phyloP scores from a whole-genome alignment of 2,329 filamentous ascomycete species.

The Fusarium heterosporum region DNA sequence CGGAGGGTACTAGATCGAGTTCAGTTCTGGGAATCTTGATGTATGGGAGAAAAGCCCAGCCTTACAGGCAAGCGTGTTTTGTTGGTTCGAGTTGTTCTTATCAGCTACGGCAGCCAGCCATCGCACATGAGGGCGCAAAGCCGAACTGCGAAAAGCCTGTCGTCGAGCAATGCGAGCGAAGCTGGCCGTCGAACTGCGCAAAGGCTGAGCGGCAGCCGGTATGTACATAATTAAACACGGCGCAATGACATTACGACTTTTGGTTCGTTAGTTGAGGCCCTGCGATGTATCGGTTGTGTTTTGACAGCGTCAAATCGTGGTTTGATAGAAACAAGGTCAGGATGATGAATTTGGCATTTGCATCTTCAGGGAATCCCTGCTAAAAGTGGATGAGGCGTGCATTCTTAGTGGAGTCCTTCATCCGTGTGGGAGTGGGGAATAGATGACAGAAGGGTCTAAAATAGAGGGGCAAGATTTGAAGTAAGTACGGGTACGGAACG shows the following conservation, averaged over 20 bases:
- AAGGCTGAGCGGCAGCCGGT: conserved; percentile 52
- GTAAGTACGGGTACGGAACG: not conserved
- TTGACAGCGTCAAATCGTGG: conserved; percentile 7
- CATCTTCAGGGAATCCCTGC: conserved; percentile 34
- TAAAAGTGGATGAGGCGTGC: conserved; percentile 37
- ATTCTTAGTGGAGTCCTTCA: conserved; percentile 26
- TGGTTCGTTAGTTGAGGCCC: conserved; percentile 8
- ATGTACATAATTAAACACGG: conserved; percentile 48
- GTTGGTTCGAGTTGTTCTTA: conserved; percentile 30
- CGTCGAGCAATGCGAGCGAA: conserved; percentile 65
- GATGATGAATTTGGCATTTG: conserved; percentile 39
- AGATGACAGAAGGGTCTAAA: conserved; percentile 12
- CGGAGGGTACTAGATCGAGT: conserved; percentile 57
- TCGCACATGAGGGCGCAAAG: conserved; percentile 55
- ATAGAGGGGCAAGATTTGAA: conserved; percentile 24
- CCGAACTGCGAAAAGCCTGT: conserved; percentile 55
- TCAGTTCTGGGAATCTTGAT: not conserved
- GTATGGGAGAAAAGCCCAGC: not conserved
- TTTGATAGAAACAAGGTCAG: conserved; percentile 18
- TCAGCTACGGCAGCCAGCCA: conserved; percentile 57
- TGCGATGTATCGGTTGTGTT: conserved; percentile 23
- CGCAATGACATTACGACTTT: conserved; percentile 44
- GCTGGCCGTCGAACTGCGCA: conserved; percentile 57
- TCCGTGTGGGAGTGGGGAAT: conserved; percentile 26
- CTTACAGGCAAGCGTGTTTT: conserved; percentile 58